Percentiles rank a stretch among this genome's conserved stretches.
Evolutionary conservation across 2,329 filamentous ascomycete genomes (phyloP).

Genomic region (Dothiorella sarmentorum): DNA sequence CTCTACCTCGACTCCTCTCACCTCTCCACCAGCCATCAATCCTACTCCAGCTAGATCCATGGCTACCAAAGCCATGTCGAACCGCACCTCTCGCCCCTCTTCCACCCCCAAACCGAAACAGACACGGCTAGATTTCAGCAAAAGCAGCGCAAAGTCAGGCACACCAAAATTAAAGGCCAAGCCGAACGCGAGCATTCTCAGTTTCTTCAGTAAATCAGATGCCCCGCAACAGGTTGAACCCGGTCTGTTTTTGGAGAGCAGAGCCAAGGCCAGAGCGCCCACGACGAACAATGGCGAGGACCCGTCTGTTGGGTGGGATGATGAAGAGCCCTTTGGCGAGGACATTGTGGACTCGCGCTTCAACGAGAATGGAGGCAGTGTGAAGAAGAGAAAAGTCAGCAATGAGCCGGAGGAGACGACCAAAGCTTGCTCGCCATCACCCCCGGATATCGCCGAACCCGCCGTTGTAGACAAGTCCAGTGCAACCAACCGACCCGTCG

Average conservation of each 20-base stretch:
- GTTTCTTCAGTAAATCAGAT: constrained; percentile 54
- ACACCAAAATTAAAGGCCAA: constrained; percentile 39
- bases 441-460: constrained; percentile 15
- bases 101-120: constrained; percentile 28
- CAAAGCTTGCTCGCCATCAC: constrained; percentile 30
- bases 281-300: constrained; percentile 26
- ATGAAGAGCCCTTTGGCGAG: constrained; percentile 24
- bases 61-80: constrained; percentile 24
- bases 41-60: constrained; percentile 24
- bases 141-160: constrained; percentile 28
- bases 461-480: neutral
- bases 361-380: constrained; percentile 42
- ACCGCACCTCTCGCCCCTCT: constrained; percentile 13
- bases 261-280: constrained; percentile 20
- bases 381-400: constrained; percentile 41
- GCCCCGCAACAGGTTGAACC: constrained; percentile 29
- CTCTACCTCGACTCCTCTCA: constrained; percentile 2
- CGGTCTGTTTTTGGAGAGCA: constrained; percentile 37
- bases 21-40: constrained; percentile 19
- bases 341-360: constrained; percentile 32
- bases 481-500: constrained; percentile 39
- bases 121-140: constrained; percentile 35
- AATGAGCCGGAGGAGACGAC: constrained; percentile 38
- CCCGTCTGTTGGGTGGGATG: constrained; percentile 31
- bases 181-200: constrained; percentile 51